These are phyloP conservation scores for Lanzia echinophila DNA, from an alignment of 2,329 filamentous ascomycete species.

Conservation along the genomic window DNA sequence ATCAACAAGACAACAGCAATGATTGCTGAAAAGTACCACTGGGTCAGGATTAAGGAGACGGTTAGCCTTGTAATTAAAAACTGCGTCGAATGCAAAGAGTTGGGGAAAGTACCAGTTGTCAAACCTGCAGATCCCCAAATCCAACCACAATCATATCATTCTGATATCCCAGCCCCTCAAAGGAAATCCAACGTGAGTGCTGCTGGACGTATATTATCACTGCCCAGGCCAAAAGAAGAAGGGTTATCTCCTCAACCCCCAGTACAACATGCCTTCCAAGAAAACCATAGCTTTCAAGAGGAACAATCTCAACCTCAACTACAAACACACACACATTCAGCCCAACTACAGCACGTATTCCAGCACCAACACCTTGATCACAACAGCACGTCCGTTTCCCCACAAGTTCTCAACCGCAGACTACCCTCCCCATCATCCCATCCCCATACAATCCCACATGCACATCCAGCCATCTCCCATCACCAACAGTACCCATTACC, in stretches of 20 bases:
- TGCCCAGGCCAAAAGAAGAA: conserved; percentile 12
- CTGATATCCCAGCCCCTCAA: not conserved
- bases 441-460: not conserved
- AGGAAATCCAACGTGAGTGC: conserved; percentile 17
- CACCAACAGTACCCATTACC: conserved; percentile 8
- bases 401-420: conserved; percentile 27
- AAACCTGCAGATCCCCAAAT: conserved; percentile 16
- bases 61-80: conserved; percentile 91
- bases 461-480: not conserved
- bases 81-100: conserved; percentile 82
- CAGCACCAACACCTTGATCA: conserved; percentile 12
- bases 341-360: conserved; percentile 2
- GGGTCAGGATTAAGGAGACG: conserved; percentile 97
- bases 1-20: conserved; percentile 98
- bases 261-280: not conserved
- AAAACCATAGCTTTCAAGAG: not conserved
- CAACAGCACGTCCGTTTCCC: conserved; percentile 23
- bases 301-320: not conserved
- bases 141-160: not conserved
- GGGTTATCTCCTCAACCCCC: not conserved
- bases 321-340: not conserved
- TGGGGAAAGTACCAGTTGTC: conserved; percentile 48
- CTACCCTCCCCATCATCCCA: conserved; percentile 17
- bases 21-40: conserved; percentile 92
- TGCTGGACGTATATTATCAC: conserved; percentile 21